These are phyloP conservation scores for Macadamia integrifolia DNA, from an alignment of 164 flowering plant species.

Conservation along the genomic window DNA sequence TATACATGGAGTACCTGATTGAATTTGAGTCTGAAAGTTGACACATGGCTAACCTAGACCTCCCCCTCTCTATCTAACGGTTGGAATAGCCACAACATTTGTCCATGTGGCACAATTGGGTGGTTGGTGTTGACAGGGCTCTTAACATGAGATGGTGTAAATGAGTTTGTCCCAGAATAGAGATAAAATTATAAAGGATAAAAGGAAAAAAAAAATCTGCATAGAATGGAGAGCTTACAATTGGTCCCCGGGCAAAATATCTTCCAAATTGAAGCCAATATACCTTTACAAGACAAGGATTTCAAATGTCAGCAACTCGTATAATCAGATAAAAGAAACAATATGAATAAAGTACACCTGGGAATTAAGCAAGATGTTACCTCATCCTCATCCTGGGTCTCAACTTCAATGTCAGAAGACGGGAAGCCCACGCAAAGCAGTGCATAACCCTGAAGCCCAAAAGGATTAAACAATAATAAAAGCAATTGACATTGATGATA, in stretches of 20 bases:
- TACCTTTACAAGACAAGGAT: constrained; percentile 43
- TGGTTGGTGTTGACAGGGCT: no score
- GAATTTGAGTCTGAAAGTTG: no score
- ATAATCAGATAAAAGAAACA: background rate
- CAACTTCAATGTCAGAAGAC: constrained; percentile 81
- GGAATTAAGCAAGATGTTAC: constrained; percentile 23
- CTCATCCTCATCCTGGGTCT: constrained; percentile 99
- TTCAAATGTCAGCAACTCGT: background rate
- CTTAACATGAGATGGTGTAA: no score
- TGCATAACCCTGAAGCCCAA: constrained; percentile 74
- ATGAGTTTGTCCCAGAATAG: no score
- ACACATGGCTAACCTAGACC: no score
- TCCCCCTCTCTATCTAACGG: no score
- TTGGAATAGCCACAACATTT: no score
- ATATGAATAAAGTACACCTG: background rate
- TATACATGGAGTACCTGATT: no score
- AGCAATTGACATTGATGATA: background rate
- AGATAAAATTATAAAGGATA: no score
- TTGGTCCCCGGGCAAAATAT: constrained; percentile 91
- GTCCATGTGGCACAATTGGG: no score
- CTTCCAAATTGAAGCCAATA: constrained; percentile 99
- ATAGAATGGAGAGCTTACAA: constrained; percentile 45
- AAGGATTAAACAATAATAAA: background rate
- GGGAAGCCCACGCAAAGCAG: constrained; percentile 96
- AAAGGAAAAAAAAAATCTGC: no score